Conservation (phyloP, 352 stramenopile genomes). For the Pythium phragmiticola region DNA sequence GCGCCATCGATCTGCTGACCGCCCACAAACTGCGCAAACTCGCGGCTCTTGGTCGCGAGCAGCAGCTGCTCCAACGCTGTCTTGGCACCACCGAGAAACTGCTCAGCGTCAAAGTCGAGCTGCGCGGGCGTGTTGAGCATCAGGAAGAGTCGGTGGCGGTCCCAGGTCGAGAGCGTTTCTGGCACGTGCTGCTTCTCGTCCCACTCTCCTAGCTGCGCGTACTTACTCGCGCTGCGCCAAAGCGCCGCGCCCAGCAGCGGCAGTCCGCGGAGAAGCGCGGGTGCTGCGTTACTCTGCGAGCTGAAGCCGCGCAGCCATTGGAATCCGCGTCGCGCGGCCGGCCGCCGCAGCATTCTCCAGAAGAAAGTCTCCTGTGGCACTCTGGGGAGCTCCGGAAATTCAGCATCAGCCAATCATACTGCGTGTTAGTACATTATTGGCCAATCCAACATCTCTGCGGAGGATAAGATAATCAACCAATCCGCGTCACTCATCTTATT, state of each 20-base stretch:
- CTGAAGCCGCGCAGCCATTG: neutral
- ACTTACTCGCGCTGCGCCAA: slow-evolving; percentile 20
- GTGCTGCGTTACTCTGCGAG: neutral
- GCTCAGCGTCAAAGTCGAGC: slow-evolving; percentile 21
- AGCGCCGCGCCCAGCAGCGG: slow-evolving; percentile 21
- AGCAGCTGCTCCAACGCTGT: slow-evolving; percentile 21
- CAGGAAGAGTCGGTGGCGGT: slow-evolving; percentile 24
- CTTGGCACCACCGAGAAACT: slow-evolving; percentile 21
- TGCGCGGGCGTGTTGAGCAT: slow-evolving; percentile 19
- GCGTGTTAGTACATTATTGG: neutral
- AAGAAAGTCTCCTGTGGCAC: no score
- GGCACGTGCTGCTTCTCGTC: slow-evolving; percentile 18
- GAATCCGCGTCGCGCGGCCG: neutral
- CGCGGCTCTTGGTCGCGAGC: slow-evolving; percentile 19
- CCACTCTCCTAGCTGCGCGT: slow-evolving; percentile 14
- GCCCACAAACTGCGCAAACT: slow-evolving; percentile 18
- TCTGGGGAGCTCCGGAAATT: no score
- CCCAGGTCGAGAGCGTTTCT: slow-evolving; percentile 18
- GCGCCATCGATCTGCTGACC: neutral
- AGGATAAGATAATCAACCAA: neutral
- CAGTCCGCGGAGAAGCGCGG: slow-evolving; percentile 17
- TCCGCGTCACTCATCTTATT: neutral
- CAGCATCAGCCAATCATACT: neutral
- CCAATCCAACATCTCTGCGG: neutral
- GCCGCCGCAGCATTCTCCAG: neutral